These are phyloP conservation scores for Atkinsonella texensis DNA, from an alignment of 2,329 filamentous ascomycete species.

Conservation along the genomic window DNA sequence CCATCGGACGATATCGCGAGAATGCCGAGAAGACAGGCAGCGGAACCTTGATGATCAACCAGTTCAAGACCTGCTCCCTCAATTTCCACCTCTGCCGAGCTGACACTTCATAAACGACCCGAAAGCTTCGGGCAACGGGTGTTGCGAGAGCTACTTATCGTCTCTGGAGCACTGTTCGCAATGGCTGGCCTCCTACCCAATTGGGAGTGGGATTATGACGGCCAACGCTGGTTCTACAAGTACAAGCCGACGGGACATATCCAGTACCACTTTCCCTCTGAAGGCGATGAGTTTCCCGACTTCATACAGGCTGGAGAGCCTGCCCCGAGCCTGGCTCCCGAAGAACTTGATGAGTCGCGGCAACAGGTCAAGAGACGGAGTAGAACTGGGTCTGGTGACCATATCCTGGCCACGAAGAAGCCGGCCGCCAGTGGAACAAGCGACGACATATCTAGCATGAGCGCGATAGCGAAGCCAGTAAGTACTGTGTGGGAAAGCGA, in stretches of 20 bases:
- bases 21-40: not conserved
- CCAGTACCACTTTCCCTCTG: slow-evolving; percentile 44
- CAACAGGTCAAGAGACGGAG: slow-evolving; percentile 31
- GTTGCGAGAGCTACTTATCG: not conserved
- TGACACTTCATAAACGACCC: not conserved
- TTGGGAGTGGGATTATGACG: slow-evolving; percentile 48
- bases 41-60: not conserved
- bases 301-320: slow-evolving; percentile 29
- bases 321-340: slow-evolving; percentile 32
- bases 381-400: slow-evolving; percentile 1
- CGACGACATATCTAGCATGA: slow-evolving; percentile 16
- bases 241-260: slow-evolving; percentile 41
- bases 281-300: slow-evolving; percentile 47
- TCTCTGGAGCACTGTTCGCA: not conserved
- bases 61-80: not conserved
- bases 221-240: slow-evolving; percentile 44
- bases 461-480: slow-evolving; percentile 20
- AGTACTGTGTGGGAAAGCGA: slow-evolving; percentile 22
- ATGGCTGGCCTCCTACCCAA: slow-evolving; percentile 34
- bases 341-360: slow-evolving; percentile 40
- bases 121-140: not conserved
- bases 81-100: no score
- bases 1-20: not conserved
- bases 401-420: not conserved
- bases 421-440: slow-evolving; percentile 4